These are phyloP conservation scores for Solanum verrucosum DNA, from an alignment of 257 asterid genomes.

Conservation along the genomic window DNA sequence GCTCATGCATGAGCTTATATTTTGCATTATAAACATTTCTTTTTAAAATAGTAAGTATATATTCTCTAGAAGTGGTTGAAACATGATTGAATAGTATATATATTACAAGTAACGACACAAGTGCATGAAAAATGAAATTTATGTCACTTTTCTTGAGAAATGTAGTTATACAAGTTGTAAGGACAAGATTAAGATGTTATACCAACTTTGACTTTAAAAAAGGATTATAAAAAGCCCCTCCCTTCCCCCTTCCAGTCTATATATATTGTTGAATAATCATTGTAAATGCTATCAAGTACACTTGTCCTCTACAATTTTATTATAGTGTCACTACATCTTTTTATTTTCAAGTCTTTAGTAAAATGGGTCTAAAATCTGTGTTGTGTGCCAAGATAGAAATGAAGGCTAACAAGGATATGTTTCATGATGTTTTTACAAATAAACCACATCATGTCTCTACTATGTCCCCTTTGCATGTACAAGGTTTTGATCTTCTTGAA, in stretches of 20 bases:
- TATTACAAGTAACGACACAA: no score
- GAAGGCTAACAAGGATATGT: not conserved
- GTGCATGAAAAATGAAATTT: no score
- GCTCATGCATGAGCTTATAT: no score
- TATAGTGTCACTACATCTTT: not conserved
- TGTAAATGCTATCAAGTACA: not conserved
- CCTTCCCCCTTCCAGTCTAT: not conserved
- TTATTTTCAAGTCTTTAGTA: not conserved
- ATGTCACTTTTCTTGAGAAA: no score
- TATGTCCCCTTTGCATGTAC: not conserved
- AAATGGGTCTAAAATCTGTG: not conserved
- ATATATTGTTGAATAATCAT: not conserved
- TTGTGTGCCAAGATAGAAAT: not conserved
- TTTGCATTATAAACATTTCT: no score
- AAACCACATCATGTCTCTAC: conserved; percentile 12
- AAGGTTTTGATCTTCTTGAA: conserved; percentile 1
- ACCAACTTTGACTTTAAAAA: not conserved
- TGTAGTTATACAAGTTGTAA: no score
- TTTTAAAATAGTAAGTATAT: no score
- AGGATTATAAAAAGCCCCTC: not conserved
- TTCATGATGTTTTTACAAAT: conserved; percentile 4
- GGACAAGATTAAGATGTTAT: no score
- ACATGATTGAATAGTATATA: no score
- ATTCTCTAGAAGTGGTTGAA: not conserved
- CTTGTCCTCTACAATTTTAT: not conserved